Percentiles rank a stretch among this genome's conserved stretches.
phyloP scores from a whole-genome alignment of 2,329 filamentous ascomycete genomes.

The Lecanoromycetidae sp. region DNA sequence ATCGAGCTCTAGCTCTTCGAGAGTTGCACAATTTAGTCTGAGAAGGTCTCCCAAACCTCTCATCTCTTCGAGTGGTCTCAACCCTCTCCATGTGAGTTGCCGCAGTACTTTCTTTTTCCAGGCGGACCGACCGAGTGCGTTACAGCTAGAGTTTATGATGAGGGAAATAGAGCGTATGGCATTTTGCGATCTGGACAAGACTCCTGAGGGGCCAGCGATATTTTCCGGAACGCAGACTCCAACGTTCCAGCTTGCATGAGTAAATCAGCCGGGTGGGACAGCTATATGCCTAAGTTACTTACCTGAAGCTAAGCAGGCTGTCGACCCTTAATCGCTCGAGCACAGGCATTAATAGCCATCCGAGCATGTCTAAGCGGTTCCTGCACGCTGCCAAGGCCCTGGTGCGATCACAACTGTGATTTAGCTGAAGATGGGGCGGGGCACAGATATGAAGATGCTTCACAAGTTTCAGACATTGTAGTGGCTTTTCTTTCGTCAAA shows the following conservation, averaged over 20 bases:
- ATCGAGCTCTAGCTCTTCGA: background rate
- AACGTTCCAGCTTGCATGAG: background rate
- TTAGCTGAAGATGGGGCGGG: background rate
- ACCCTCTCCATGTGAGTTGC: background rate
- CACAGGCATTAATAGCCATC: background rate
- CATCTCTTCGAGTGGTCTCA: background rate
- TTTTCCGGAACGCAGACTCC: background rate
- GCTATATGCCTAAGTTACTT: background rate
- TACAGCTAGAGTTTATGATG: background rate
- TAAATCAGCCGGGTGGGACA: background rate
- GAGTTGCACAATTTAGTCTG: background rate
- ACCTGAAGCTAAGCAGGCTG: background rate
- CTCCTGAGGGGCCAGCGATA: background rate
- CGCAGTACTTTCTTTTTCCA: background rate
- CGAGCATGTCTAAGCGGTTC: no score
- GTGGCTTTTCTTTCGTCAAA: background rate
- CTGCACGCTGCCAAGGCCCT: background rate
- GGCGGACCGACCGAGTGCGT: background rate
- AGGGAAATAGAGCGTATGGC: background rate
- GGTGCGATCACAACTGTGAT: no score
- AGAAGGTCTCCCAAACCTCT: background rate
- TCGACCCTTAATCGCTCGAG: background rate
- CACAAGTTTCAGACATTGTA: background rate
- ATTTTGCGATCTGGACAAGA: background rate
- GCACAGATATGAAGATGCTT: background rate